phyloP scores from a whole-genome alignment of 2,329 filamentous ascomycete genomes.

The Dactylellina sp. region DNA sequence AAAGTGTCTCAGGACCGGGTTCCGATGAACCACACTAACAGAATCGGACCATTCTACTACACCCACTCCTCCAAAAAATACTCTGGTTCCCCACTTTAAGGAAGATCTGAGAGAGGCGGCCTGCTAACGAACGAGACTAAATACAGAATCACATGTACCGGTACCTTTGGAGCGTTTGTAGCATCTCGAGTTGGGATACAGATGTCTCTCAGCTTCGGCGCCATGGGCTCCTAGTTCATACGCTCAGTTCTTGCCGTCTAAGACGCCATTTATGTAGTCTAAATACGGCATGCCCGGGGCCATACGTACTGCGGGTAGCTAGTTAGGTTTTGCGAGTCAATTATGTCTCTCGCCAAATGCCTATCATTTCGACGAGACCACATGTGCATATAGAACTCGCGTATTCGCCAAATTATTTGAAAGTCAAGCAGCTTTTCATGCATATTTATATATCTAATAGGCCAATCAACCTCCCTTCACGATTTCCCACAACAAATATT shows the following conservation, averaged over 20 bases:
- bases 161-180: slow-evolving; percentile 8
- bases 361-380: slow-evolving; percentile 3
- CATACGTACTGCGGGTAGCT: neutral
- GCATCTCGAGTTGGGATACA: neutral
- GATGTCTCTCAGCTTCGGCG: slow-evolving; percentile 15
- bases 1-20: slow-evolving; percentile 54
- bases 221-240: neutral
- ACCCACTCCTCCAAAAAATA: slow-evolving; percentile 48
- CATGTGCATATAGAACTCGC: neutral
- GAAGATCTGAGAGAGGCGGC: neutral
- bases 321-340: neutral
- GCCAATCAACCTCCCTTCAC: neutral
- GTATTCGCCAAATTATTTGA: neutral
- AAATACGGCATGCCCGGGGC: slow-evolving; percentile 4
- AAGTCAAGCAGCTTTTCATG: too few relatives aligned
- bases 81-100: slow-evolving; percentile 25
- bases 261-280: slow-evolving; percentile 4
- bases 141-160: slow-evolving; percentile 22
- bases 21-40: slow-evolving; percentile 43
- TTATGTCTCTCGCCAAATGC: too few relatives aligned
- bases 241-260: neutral
- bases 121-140: neutral
- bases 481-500: neutral
- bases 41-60: slow-evolving; percentile 16
- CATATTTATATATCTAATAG: too few relatives aligned